Base-by-base conservation (phyloP, 2,329 filamentous ascomycete genomes). In the Coniella lustricola region DNA sequence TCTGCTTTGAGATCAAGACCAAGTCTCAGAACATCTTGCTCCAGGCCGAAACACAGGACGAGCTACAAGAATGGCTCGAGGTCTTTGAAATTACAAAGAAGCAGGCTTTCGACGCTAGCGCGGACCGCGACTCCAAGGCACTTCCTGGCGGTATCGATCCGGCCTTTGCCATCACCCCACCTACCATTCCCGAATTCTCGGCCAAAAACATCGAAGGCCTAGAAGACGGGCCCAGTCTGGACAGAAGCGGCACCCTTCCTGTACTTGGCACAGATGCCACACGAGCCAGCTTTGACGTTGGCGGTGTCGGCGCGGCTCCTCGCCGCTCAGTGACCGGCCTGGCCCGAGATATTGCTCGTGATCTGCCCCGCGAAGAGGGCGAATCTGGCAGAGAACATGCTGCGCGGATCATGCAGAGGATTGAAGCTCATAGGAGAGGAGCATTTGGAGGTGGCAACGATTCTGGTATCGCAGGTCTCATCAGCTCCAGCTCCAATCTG, bases 1-100 rank as follows among this genome's bases (percentile, higher is more conserved):
- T 97, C 67, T 97, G 93, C 64, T 96, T 98, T 60, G 93, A 98
- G 67, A 86, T 98, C 60, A 98, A 97, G 73, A 98, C 93, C 2
- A 98, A 96, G 66, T 95, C 88, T 60, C 87, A 87, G 54, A 93
- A 84, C 43, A 82, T 95, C 54, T 72, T 96, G 51, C 74, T 98
- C 3, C 93, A 98, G 67, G 87, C 91, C 4, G 93, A 98, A 64
- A 95, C 89, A 0, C 93, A 98, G 63, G 74, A 72, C 43, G 88
- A 97, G 62, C 77, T 98, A n/a, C 90, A 87, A 50, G 87, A 95
- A 59, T 98, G 93, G 93, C 82, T 98, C 48, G 82, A 87, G 55
- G 84, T 91, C 0, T 96, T 98, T 58, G 91, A 98, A 57, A 81
- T 90, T 14, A 90, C 91, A 46, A 98, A 98, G 69, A 88, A 90